Evolutionary conservation across 2,329 filamentous ascomycete genomes (phyloP).

Genomic region (Paraphaeosphaeria sporulosa): DNA sequence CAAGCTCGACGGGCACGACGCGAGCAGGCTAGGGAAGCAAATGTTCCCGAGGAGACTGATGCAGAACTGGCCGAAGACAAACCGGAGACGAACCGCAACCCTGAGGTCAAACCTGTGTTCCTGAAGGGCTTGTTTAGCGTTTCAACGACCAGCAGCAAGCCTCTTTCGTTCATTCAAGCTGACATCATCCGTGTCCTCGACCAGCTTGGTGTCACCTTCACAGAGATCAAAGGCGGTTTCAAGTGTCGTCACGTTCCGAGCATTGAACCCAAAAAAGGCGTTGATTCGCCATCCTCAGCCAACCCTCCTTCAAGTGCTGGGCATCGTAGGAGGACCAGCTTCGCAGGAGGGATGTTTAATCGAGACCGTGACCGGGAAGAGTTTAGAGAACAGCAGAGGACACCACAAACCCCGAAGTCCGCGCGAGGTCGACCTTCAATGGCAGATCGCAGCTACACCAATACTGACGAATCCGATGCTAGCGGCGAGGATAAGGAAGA

Average conservation of each 20-base stretch:
- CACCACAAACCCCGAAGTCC: constrained; percentile 59
- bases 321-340: constrained; percentile 82
- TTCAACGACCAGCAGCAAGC: constrained; percentile 92
- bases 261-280: constrained; percentile 80
- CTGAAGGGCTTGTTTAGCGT: constrained; percentile 97
- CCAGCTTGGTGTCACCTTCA: constrained; percentile 88
- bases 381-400: constrained; percentile 66
- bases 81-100: constrained; percentile 64
- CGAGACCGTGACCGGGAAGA: constrained; percentile 75
- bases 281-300: constrained; percentile 59
- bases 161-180: constrained; percentile 80
- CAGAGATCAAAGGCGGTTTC: constrained; percentile 93
- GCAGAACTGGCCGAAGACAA: constrained; percentile 69
- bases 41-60: constrained; percentile 91
- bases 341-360: constrained; percentile 68
- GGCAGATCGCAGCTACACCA: constrained; percentile 78
- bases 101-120: constrained; percentile 91
- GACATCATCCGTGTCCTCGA: constrained; percentile 92
- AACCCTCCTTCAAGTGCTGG: constrained; percentile 43
- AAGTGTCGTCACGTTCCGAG: constrained; percentile 87
- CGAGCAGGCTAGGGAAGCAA: constrained; percentile 75
- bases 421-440: constrained; percentile 54
- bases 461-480: constrained; percentile 86
- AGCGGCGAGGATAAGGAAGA: constrained; percentile 66
- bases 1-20: constrained; percentile 80